phyloP scores from a whole-genome alignment of 2,329 filamentous ascomycete species.

The Diplodia seriata region DNA sequence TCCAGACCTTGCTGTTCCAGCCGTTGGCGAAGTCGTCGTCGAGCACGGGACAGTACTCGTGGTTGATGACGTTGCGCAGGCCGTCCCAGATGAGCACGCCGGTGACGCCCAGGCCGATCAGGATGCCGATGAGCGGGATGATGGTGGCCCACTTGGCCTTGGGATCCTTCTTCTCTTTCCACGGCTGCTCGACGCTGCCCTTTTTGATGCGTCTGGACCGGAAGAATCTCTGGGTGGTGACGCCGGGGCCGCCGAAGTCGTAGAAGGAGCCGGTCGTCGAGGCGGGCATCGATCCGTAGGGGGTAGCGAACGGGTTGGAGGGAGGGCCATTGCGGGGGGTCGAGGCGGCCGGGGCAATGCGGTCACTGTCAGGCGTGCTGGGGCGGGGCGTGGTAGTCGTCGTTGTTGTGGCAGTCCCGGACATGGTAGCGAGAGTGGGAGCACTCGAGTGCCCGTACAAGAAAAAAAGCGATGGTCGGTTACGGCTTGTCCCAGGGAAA shows the following conservation, averaged over 20 bases:
- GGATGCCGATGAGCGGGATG: slow-evolving; percentile 74
- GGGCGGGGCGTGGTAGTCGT: slow-evolving; percentile 47
- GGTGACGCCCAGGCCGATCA: slow-evolving; percentile 71
- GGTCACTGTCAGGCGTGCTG: slow-evolving; percentile 50
- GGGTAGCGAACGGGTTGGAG: slow-evolving; percentile 47
- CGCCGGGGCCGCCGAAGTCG: slow-evolving; percentile 44
- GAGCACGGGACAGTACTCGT: slow-evolving; percentile 74
- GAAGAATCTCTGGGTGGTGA: slow-evolving; percentile 62
- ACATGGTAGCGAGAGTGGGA: slow-evolving; percentile 24
- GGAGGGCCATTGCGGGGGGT: slow-evolving; percentile 26
- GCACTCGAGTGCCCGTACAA: background rate
- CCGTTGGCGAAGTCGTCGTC: slow-evolving; percentile 69
- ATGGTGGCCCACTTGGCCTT: slow-evolving; percentile 89
- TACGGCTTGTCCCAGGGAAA: background rate
- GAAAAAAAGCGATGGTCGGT: background rate
- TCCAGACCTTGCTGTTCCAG: slow-evolving; percentile 69
- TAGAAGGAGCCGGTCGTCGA: slow-evolving; percentile 50
- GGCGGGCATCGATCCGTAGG: slow-evolving; percentile 53
- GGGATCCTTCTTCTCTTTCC: slow-evolving; percentile 74
- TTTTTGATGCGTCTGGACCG: slow-evolving; percentile 76
- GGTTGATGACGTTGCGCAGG: slow-evolving; percentile 71
- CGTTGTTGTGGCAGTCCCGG: slow-evolving; percentile 35
- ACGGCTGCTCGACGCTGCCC: slow-evolving; percentile 76
- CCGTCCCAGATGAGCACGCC: slow-evolving; percentile 80
- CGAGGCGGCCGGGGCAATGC: slow-evolving; percentile 40